phyloP scores from a whole-genome alignment of 306 rosid species.

The Begonia peltatifolia region DNA sequence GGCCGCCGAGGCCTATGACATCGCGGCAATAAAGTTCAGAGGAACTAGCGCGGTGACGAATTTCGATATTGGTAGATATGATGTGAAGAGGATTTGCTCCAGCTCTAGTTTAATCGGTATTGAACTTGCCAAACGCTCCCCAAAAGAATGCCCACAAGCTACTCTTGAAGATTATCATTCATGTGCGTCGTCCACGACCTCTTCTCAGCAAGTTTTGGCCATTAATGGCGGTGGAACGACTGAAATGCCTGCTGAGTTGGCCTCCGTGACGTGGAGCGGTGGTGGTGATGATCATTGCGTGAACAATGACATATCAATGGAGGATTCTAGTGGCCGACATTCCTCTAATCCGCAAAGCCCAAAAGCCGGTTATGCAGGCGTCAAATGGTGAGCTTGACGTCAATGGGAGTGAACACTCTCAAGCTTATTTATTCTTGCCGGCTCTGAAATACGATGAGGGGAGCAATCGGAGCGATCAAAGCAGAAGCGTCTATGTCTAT shows the following conservation, averaged over 20 bases:
- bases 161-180: constrained; percentile 25
- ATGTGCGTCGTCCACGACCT: constrained; percentile 16
- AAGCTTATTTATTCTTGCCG: constrained; percentile 43
- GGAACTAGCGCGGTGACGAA: constrained; percentile 95
- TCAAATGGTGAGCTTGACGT: constrained; percentile 29
- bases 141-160: constrained; percentile 18
- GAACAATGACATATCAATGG: constrained; percentile 2
- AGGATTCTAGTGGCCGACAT: constrained; percentile 16
- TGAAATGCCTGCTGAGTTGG: constrained; percentile 43
- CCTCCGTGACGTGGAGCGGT: constrained; percentile 56
- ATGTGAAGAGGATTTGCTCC: constrained; percentile 92
- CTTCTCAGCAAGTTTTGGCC: constrained; percentile 42
- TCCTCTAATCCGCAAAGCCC: constrained; percentile 1
- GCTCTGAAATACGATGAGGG: constrained; percentile 48
- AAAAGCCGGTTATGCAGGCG: constrained; percentile 3
- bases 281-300: constrained; percentile 13
- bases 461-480: constrained; percentile 31
- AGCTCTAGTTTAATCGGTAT: constrained; percentile 82
- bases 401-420: constrained; percentile 39
- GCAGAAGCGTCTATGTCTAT: constrained; percentile 4
- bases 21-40: constrained; percentile 95
- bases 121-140: constrained; percentile 72
- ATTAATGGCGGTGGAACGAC: constrained; percentile 10
- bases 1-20: constrained; percentile 97
- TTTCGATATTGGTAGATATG: constrained; percentile 85